These are phyloP conservation scores for Pachysandra terminalis DNA, from an alignment of 164 flowering plant genomes.

Conservation along the genomic window DNA sequence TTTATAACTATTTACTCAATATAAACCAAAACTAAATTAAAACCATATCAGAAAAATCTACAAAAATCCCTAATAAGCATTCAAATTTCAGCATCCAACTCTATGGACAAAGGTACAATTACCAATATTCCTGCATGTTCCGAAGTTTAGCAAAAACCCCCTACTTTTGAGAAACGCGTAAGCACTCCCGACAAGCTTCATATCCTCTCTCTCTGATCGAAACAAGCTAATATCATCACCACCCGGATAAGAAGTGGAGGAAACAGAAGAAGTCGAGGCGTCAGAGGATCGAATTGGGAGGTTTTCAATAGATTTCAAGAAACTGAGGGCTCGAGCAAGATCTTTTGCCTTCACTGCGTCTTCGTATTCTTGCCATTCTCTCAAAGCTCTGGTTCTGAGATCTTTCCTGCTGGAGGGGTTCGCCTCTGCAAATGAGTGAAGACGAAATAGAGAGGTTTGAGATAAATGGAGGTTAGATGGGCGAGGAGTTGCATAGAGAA, in stretches of 20 bases:
- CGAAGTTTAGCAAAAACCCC: conserved; percentile 78
- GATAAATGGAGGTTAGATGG: not conserved
- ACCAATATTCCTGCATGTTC: conserved; percentile 83
- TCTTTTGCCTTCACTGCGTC: conserved; percentile 88
- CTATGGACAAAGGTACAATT: conserved; percentile 5
- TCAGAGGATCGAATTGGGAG: conserved; percentile 17
- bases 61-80: not conserved
- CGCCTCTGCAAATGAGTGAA: not conserved
- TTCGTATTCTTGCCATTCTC: conserved; percentile 65
- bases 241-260: conserved; percentile 15
- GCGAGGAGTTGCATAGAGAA: not conserved
- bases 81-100: not conserved
- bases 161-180: conserved; percentile 64
- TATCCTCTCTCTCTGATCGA: conserved; percentile 75
- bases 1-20: too few species aligned
- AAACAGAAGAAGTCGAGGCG: conserved; percentile 13
- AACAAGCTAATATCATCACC: conserved; percentile 6
- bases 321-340: conserved; percentile 67
- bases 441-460: not conserved
- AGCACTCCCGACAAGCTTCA: conserved; percentile 79
- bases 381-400: conserved; percentile 20
- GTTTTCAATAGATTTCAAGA: conserved; percentile 43
- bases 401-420: not conserved
- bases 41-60: not conserved
- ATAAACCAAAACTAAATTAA: not conserved